A percentile compares a stretch with the other conserved stretches of the same genome.
These are phyloP conservation scores for Gracilaria domingensis DNA, from an alignment of 23 red algal genomes.

Conservation along the genomic window DNA sequence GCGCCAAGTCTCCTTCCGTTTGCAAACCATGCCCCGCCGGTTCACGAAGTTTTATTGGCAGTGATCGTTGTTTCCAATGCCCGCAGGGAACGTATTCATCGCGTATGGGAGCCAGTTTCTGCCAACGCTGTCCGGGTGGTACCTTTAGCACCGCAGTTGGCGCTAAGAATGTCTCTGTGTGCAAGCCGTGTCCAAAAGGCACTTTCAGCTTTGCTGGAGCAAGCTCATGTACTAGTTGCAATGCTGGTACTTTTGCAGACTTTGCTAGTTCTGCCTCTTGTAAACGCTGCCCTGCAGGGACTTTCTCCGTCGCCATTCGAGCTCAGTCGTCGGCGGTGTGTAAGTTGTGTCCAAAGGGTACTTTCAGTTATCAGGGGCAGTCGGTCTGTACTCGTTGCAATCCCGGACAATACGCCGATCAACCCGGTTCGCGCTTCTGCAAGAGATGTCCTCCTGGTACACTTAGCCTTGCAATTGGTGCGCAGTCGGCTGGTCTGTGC, in stretches of 20 bases:
- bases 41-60: slow-evolving; percentile 5
- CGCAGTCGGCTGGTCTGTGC: slow-evolving; percentile 19
- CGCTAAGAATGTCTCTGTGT: not conserved
- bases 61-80: slow-evolving; percentile 36
- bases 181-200: slow-evolving; percentile 46
- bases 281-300: slow-evolving; percentile 50
- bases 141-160: slow-evolving; percentile 55
- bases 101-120: slow-evolving; percentile 24
- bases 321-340: slow-evolving; percentile 35
- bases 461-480: not conserved
- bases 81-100: slow-evolving; percentile 48
- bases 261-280: slow-evolving; percentile 32
- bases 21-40: slow-evolving; percentile 59
- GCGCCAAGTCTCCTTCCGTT: slow-evolving; percentile 39
- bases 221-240: slow-evolving; percentile 31
- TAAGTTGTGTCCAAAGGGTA: slow-evolving; percentile 59
- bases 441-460: slow-evolving; percentile 42
- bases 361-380: slow-evolving; percentile 41
- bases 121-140: slow-evolving; percentile 41
- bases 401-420: slow-evolving; percentile 29
- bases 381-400: slow-evolving; percentile 21
- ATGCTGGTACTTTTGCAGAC: slow-evolving; percentile 50
- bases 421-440: slow-evolving; percentile 27
- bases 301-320: not conserved
- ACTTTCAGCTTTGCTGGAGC: slow-evolving; percentile 41